Base-by-base conservation (phyloP, 257 asterid species). In the Ajuga chamaepitys region DNA sequence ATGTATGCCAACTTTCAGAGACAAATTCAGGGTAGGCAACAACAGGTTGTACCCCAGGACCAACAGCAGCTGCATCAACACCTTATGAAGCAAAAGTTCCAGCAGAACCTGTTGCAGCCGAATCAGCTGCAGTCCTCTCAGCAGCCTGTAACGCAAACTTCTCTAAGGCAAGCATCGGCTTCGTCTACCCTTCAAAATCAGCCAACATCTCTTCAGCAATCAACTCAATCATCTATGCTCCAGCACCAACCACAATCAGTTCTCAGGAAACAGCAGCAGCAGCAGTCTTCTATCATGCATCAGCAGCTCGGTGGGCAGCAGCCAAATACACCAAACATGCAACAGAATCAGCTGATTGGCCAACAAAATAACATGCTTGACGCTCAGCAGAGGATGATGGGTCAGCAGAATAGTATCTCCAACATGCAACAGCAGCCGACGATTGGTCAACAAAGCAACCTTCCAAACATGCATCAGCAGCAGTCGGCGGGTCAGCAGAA, bases 231-330 rank as follows among this genome's bases (percentile, higher is more conserved):
- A n/a, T n/a, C 95, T 48, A 72, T 86, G 79, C 82, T 87, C 75
- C 97, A 87, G 81, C 95, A 86, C 75, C 97, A 83, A 73, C 64
- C 95, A 24, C 97, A 90, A 76, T 67, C 97, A 35, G 93, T 79
- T 68, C 82, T 86, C 75, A 80, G 97, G 78, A 95, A 87, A 45
- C 97, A 84, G 60, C 97, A 78, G 64, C 86, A 80, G 61, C 93
- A 79, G 55, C 67, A n/a, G n/a, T n/a, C n/a, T n/a, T n/a, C n/a
- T n/a, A n/a, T n/a, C n/a, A n/a, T n/a, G n/a, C n/a, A 77, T 62
- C 50, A 30, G 37, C 75, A 62, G 77, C 81, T 83, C 60, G 80
- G 80, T 62, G 85, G 82, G 41, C 92, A 86, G 74, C 95, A 84
- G 81, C 82, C 88, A 35, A 83, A 68, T 78, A 70, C 80, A 65